Base-by-base conservation (phyloP, 805 yeast genomes). In the Pichia rugopelliculosa region DNA sequence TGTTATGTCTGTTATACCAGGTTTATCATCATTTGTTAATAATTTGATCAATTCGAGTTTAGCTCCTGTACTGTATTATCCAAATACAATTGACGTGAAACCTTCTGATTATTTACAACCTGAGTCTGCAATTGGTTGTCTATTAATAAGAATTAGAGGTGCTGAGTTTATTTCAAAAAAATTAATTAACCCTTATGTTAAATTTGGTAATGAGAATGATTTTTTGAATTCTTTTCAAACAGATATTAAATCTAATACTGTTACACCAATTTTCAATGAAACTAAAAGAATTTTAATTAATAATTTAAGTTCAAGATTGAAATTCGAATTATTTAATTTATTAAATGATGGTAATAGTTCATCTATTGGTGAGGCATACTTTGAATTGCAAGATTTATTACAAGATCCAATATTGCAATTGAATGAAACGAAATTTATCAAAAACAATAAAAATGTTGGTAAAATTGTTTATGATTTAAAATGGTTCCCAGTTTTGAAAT, bases 1-100 rank as follows among this genome's bases (percentile, higher is more conserved):
- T 67, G 77, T 86, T 56, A 86, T 86, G 95, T 80, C 90, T 3
- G 73, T 85, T 56, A 75, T 86, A 53, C 95, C 95, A 4, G 93
- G 93, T 52, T 76, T 86, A 59, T 75, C 87, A 22, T 70, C 80
- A 3, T 80, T 85, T 59, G 89, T 86, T 46, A 84, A 82, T 53
- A 72, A 75, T 21, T 72, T 82, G 62, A 79, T 86, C 59, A 84
- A 86, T 64, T 68, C 85, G 42, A 82, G 69, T 54, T 79, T 81
- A 57, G 81, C 85, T 39, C 93, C 91, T 39, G 79, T 84, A 81
- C 65, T 86, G 50, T 85, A 85, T 61, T 89, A 90, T 10, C 95
- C 95, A 55, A 86, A 86, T 64, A 81, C 86, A 47, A 65, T 84
- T 38, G 91, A 85, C 59, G 68, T 86, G 51, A 82, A 85, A 57